Percentiles rank a stretch among this genome's conserved stretches.
Evolutionary conservation across 495 filamentous ascomycete genomes (phyloP).

Genomic region (Endocarpon pusillum): DNA sequence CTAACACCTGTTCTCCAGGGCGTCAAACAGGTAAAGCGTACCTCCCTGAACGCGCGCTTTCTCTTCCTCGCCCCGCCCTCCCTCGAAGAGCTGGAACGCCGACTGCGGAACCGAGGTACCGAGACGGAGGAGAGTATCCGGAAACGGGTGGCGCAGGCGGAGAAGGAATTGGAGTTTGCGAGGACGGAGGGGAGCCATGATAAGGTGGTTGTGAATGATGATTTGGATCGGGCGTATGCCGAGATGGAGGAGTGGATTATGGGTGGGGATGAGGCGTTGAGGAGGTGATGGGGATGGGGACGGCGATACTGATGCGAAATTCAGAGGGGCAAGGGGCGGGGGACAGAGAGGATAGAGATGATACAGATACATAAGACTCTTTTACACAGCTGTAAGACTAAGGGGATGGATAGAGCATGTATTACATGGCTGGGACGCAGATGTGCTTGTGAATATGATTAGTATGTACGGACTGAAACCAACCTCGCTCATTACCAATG

Average conservation of each 20-base stretch:
- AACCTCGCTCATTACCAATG: too few species aligned
- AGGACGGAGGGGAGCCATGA: constrained; percentile 62
- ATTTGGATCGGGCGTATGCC: constrained; percentile 66
- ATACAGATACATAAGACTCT: too few species aligned
- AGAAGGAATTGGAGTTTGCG: constrained; percentile 66
- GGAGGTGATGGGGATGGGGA: constrained; percentile 3
- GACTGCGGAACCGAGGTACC: constrained; percentile 67
- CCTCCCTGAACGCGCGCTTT: constrained; percentile 60
- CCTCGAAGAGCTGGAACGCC: constrained; percentile 52
- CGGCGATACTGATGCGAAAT: background rate
- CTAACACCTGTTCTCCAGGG: too few species aligned
- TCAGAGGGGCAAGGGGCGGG: too few species aligned
- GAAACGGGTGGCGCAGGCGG: constrained; percentile 62
- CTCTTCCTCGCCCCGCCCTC: constrained; percentile 73
- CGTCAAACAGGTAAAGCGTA: constrained; percentile 81
- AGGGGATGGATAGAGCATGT: too few species aligned
- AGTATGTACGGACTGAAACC: too few species aligned
- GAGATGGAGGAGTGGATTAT: constrained; percentile 56
- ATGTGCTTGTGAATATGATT: too few species aligned
- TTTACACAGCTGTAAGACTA: too few species aligned
- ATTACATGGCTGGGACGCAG: too few species aligned
- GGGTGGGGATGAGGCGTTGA: constrained; percentile 27
- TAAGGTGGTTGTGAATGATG: constrained; percentile 74
- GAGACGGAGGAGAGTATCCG: constrained; percentile 63
- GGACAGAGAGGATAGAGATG: too few species aligned